Evolutionary conservation across 148 eudicot genomes (phyloP).

Genomic region (Diospyros lotus): DNA sequence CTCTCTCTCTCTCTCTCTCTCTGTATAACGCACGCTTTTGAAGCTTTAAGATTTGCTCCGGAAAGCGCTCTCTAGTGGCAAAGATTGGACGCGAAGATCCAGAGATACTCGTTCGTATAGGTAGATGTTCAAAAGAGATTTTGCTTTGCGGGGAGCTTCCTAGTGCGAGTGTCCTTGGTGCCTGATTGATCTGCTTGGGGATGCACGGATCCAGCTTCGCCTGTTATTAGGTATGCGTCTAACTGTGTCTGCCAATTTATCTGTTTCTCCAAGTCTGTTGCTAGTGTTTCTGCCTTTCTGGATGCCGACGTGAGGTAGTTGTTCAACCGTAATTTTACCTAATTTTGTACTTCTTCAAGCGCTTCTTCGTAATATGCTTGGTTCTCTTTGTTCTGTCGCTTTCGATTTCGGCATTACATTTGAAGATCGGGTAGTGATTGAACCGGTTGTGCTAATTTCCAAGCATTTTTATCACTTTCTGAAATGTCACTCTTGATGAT

Average conservation of each 20-base stretch:
- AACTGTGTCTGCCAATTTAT: background rate
- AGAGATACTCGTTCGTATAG: background rate
- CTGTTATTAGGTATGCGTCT: background rate
- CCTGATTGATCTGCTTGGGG: constrained; percentile 3
- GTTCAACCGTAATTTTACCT: background rate
- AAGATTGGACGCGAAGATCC: constrained; percentile 2
- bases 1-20: background rate
- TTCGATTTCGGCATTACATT: background rate
- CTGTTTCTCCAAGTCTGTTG: background rate
- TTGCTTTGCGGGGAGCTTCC: background rate
- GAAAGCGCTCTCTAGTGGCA: background rate
- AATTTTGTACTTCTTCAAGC: background rate
- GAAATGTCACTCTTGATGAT: background rate
- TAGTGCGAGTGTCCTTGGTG: background rate
- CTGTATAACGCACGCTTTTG: background rate
- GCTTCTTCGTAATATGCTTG: background rate
- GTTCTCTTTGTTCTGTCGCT: background rate
- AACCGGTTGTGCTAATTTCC: background rate
- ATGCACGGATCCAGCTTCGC: background rate
- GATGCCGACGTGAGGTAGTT: constrained; percentile 1
- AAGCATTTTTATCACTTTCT: background rate
- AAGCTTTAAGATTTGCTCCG: background rate
- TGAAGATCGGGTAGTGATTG: background rate
- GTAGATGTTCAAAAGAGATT: background rate
- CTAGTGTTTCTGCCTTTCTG: background rate